A percentile compares a stretch with the other conserved stretches of the same genome.
Evolutionary conservation across 1,284 basidiomycete species (phyloP).

Genomic region (Cryptococcus neoformans): DNA sequence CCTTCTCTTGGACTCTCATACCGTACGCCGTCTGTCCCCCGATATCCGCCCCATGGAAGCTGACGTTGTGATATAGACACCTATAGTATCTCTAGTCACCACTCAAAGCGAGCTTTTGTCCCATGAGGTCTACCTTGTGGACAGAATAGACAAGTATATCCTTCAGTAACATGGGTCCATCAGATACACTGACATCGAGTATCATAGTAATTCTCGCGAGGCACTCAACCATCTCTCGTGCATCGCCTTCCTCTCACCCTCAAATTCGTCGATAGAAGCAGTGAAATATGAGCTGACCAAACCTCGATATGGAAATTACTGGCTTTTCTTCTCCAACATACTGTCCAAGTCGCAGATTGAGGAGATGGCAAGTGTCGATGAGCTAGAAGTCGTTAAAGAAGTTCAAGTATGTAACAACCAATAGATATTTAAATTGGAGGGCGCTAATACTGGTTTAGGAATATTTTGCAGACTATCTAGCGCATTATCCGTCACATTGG

Average conservation of each 20-base stretch:
- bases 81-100: constrained; percentile 90
- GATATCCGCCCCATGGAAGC: background rate
- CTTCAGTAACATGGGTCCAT: background rate
- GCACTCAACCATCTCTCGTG: constrained; percentile 95
- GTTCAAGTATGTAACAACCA: constrained; percentile 67
- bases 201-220: constrained; percentile 62
- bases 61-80: constrained; percentile 61
- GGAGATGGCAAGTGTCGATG: constrained; percentile 87
- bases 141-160: constrained; percentile 82
- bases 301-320: constrained; percentile 95
- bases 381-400: constrained; percentile 94
- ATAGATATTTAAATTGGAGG: background rate
- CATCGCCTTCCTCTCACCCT: constrained; percentile 85
- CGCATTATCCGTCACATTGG: constrained; percentile 81
- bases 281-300: constrained; percentile 79
- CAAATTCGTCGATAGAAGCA: constrained; percentile 73
- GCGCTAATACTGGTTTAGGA: constrained; percentile 57
- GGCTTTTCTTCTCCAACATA: constrained; percentile 94
- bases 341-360: constrained; percentile 90
- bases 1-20: constrained; percentile 91
- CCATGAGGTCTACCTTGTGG: constrained; percentile 96
- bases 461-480: constrained; percentile 92
- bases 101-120: constrained; percentile 93
- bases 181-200: background rate
- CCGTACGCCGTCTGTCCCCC: constrained; percentile 57